Conservation (phyloP, 2,329 filamentous ascomycete species). For the Parastagonospora avenae region DNA sequence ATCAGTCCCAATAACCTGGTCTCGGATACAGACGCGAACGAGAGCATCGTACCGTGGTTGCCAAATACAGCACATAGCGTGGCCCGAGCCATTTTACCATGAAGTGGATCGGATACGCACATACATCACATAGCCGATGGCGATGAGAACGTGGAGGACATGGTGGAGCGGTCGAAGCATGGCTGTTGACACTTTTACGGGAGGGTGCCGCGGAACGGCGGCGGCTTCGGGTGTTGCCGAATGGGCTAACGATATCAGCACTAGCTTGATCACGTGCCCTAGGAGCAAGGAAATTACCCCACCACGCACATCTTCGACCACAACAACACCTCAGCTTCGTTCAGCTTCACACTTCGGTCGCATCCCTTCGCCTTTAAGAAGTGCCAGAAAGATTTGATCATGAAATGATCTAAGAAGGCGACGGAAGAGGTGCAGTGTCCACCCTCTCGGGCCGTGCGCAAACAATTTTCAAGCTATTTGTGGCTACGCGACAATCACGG, state of each 20-base stretch:
- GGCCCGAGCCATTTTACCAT: too few relatives aligned
- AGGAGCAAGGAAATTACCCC: conserved; percentile 37
- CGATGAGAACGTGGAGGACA: too few relatives aligned
- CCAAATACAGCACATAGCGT: too few relatives aligned
- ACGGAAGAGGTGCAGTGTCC: conserved; percentile 29
- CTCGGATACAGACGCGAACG: too few relatives aligned
- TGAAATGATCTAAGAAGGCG: conserved; percentile 11
- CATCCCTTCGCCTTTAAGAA: conserved; percentile 1
- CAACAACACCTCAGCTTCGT: conserved; percentile 27
- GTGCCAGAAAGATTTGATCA: background rate
- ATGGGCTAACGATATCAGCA: conserved; percentile 6
- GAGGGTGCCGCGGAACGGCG: conserved; percentile 8
- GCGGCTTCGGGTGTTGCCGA: conserved; percentile 20
- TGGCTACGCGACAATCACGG: conserved; percentile 47
- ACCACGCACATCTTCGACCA: conserved; percentile 33
- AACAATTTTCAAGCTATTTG: conserved; percentile 44
- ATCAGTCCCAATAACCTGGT: too few relatives aligned
- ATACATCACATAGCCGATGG: too few relatives aligned
- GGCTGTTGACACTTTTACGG: too few relatives aligned
- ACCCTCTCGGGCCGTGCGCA: conserved; percentile 38
- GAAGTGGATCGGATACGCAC: too few relatives aligned
- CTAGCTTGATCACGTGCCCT: conserved; percentile 38
- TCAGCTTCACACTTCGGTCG: conserved; percentile 2
- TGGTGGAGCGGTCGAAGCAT: too few relatives aligned
- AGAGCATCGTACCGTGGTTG: too few relatives aligned